Evolutionary conservation across 495 filamentous ascomycete species (phyloP).

Genomic region (Pseudevernia furfuracea): DNA sequence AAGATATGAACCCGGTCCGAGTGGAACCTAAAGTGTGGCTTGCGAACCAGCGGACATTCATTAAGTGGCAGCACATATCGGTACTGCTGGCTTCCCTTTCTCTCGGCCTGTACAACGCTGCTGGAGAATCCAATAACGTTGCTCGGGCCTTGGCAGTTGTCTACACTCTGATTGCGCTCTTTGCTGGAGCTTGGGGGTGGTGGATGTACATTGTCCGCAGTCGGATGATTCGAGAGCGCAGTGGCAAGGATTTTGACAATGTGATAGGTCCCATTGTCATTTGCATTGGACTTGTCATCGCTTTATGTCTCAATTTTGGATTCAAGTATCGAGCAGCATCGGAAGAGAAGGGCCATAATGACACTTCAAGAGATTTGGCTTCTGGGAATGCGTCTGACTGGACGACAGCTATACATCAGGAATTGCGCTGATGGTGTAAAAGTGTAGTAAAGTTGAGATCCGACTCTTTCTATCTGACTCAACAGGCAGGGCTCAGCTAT

Average conservation of each 20-base stretch:
- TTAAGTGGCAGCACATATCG: slow-evolving; percentile 94
- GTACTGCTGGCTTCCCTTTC: slow-evolving; percentile 76
- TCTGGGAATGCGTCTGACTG: not conserved
- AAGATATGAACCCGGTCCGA: slow-evolving; percentile 80
- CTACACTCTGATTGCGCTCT: slow-evolving; percentile 74
- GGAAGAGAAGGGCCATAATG: not conserved
- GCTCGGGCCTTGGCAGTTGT: slow-evolving; percentile 68
- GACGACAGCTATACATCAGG: not conserved
- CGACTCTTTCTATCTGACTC: not conserved
- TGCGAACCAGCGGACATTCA: slow-evolving; percentile 90
- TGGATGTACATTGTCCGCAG: slow-evolving; percentile 68
- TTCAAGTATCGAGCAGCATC: slow-evolving; percentile 46
- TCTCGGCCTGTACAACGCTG: slow-evolving; percentile 79
- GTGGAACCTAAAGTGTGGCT: slow-evolving; percentile 98
- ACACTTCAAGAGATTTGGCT: not conserved
- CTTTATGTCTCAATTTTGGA: slow-evolving; percentile 78
- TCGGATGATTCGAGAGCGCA: slow-evolving; percentile 71
- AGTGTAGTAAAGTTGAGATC: not conserved
- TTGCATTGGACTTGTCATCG: slow-evolving; percentile 67
- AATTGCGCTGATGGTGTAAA: not conserved
- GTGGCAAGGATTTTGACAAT: slow-evolving; percentile 89
- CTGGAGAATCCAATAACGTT: slow-evolving; percentile 60
- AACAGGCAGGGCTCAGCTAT: not conserved
- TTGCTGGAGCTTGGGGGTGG: slow-evolving; percentile 82
- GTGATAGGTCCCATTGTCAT: slow-evolving; percentile 75